Base-by-base conservation (phyloP, 495 filamentous ascomycete species). In the Trypethelium eluteriae region DNA sequence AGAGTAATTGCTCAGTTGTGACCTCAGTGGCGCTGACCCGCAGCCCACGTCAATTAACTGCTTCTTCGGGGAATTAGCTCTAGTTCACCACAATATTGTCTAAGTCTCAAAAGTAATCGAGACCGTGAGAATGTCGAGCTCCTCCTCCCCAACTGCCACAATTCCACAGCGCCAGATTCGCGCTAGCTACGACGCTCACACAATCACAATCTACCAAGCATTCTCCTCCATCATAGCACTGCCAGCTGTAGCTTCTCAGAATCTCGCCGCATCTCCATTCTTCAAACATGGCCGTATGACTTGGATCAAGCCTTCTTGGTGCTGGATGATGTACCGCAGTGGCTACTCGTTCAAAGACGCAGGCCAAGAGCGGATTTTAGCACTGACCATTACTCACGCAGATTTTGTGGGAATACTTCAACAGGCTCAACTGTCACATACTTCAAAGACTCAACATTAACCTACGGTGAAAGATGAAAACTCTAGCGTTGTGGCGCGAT, bases 291-390 rank as follows among this genome's bases (percentile, higher is more conserved):
- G 69, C 0, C 78, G 86, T 46, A 88, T 88, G 86, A 88, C 85
- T 11, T 88, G 86, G 86, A 83, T 88, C 65, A 88, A 88, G 69
- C 86, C 86, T 4, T 81, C 77, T 57, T 88, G 84, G 80, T 75
- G 76, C 64, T 88, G 86, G 86, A 87, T 88, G 84, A 81, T 87
- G 70, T 87, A 84, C 67, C 62, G 69, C 32, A 38, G 47, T 32
- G 67, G 70, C n/a, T 72, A 72, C 62, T 71, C 67, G 6, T 71
- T 67, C 69, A 73, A 73, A 66, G 71, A 71, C 39, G 36, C 46
- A 25, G 25, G 25, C 25, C 25, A 25, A 25, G 25, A 25, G 25
- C 25, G 25, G 25, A 25, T 25, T 25, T 25, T 25, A 25, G 25
- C 25, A 25, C 25, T 25, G 25, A 25, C 25, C 25, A 25, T 25